Evolutionary conservation across 768 basidiomycete genomes (phyloP), one percentile per base, ranked within the genome.

Genomic region (Xerocomus potaroensis): DNA sequence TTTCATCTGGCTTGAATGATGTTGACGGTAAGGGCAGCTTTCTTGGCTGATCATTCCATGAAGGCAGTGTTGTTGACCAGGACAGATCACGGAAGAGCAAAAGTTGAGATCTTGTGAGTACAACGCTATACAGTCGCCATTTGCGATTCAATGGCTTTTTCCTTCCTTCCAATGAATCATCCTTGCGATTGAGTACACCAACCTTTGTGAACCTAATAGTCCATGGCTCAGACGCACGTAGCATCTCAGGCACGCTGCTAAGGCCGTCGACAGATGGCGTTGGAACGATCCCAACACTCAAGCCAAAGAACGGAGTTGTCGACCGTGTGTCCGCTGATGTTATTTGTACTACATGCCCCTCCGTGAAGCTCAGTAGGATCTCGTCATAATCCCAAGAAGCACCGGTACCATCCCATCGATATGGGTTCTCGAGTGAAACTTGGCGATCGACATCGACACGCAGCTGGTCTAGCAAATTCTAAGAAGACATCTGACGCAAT

Each of bases 31-130:
- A 66, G 46, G 74, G 61, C 2, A 66, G 29, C 29, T 67, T 59
- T 14, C 66, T 67, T 15, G 65, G 63, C 15, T 64, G 43, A 51
- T 70, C 63, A 43, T 70, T 66, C 64, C 77, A 72, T 36, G 72
- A 64, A 44, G 73, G 67, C 26, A 84, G 56, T 18, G 69, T 61
- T 32, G 66, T 57, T 3, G 77, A 76, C 80, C 77, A 83, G 12
- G 76, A 59, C 3, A 77, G 63, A 64, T 91, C 88, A 23, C 87
- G 85, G 69, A 92, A 93, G 63, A 98, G 86, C 36, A 97, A 75
- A 4, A 99, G 72, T 58, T 97, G 95, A 5, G 91, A 93, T 21
- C 82, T 85, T 4, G 92, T 93, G 46, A 99, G 72, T 41, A 94
- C 74, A 8, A 92, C 87, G 51, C 81, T 84, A 77, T 84, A 94